Percentiles rank a stretch among this genome's conserved stretches.
phyloP scores from a whole-genome alignment of 78 protist species.

The Dictyostelium citrinum region DNA sequence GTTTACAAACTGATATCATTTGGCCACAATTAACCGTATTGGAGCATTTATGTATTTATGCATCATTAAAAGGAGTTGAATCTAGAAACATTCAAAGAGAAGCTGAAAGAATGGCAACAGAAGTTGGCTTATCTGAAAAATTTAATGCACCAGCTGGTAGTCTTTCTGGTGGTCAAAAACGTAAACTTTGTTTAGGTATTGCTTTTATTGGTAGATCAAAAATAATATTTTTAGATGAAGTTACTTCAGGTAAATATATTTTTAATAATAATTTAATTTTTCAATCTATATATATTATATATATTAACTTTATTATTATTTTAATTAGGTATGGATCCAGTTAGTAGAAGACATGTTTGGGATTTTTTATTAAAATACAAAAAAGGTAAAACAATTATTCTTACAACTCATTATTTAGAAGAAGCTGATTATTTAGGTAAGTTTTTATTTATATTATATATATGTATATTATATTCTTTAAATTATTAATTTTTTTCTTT shows the following conservation, averaged over 20 bases:
- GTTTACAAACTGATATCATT: slow-evolving; percentile 76
- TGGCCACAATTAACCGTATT: slow-evolving; percentile 61
- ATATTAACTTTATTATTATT: too few species aligned
- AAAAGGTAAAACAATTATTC: slow-evolving; percentile 71
- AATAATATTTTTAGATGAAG: slow-evolving; percentile 58
- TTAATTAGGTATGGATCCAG: slow-evolving; percentile 76
- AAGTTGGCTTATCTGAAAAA: slow-evolving; percentile 27
- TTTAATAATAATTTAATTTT: too few species aligned
- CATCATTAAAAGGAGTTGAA: slow-evolving; percentile 34
- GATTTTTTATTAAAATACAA: slow-evolving; percentile 64
- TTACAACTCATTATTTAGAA: slow-evolving; percentile 96
- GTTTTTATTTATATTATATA: too few species aligned
- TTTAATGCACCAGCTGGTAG: background rate
- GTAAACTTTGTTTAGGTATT: slow-evolving; percentile 85
- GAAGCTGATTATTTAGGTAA: slow-evolving; percentile 90
- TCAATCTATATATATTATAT: too few species aligned
- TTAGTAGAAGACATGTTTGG: slow-evolving; percentile 77
- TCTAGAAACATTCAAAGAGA: background rate
- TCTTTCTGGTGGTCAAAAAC: slow-evolving; percentile 87
- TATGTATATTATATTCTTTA: too few species aligned
- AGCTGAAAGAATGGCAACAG: slow-evolving; percentile 19
- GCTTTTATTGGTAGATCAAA: slow-evolving; percentile 82
- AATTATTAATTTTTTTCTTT: too few species aligned
- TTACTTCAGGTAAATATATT: slow-evolving; percentile 50
- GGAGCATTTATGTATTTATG: slow-evolving; percentile 64